phyloP scores from a whole-genome alignment of 169 alveolate genomes.

The Plasmodium fragile region DNA sequence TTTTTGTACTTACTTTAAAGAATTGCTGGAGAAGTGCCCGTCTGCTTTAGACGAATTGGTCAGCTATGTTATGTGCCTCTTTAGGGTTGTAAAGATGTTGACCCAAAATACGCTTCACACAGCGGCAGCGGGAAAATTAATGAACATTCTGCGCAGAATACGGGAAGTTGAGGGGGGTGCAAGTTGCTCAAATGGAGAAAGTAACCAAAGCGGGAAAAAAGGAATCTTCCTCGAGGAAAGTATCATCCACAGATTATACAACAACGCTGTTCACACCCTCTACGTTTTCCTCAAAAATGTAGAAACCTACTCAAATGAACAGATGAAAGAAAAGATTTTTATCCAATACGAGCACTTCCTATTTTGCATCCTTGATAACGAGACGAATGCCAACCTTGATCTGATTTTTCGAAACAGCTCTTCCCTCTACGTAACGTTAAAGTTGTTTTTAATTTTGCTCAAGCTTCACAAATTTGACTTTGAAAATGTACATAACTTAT shows the following conservation, averaged over 20 bases:
- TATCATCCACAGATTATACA: constrained; percentile 2
- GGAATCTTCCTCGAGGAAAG: background rate
- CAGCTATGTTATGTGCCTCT: constrained; percentile 19
- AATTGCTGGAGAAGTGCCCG: constrained; percentile 45
- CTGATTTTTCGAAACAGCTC: constrained; percentile 36
- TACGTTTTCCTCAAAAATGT: constrained; percentile 49
- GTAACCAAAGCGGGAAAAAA: background rate
- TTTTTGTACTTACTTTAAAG: constrained; percentile 9
- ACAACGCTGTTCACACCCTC: background rate
- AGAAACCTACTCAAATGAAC: constrained; percentile 25
- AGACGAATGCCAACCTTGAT: constrained; percentile 28
- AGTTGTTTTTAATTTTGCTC: constrained; percentile 8
- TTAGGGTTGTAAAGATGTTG: background rate
- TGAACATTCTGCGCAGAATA: background rate
- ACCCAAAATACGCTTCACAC: background rate
- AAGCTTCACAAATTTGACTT: constrained; percentile 40
- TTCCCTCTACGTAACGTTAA: constrained; percentile 47
- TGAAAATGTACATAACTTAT: constrained; percentile 52
- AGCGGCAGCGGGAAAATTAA: background rate
- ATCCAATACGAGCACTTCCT: constrained; percentile 55
- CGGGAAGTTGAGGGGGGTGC: background rate
- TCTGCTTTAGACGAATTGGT: constrained; percentile 26
- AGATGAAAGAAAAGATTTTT: constrained; percentile 24
- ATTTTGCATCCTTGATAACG: constrained; percentile 11
- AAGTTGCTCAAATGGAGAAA: background rate